Evolutionary conservation across 139 green algal genomes (phyloP).

Genomic region (Chlorella sp.): DNA sequence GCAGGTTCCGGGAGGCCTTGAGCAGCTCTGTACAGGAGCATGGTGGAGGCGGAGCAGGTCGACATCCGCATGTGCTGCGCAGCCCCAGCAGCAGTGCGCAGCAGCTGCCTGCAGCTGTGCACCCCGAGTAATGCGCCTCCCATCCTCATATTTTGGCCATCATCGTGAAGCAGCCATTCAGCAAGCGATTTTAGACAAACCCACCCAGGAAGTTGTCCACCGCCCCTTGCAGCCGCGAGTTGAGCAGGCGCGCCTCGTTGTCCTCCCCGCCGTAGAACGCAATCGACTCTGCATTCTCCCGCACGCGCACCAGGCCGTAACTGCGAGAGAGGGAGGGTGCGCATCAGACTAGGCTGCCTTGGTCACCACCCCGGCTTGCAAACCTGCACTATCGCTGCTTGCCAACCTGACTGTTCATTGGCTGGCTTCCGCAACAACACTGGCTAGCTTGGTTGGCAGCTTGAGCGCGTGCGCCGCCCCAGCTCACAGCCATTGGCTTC

Average conservation of each 20-base stretch:
- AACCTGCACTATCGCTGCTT: too few species aligned
- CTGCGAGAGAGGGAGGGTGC: conserved; percentile 21
- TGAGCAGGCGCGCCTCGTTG: conserved; percentile 59
- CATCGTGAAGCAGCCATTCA: not conserved
- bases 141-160: too few species aligned
- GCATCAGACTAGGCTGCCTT: not conserved
- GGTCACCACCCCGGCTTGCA: too few species aligned
- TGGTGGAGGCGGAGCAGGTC: conserved; percentile 25
- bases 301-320: conserved; percentile 88
- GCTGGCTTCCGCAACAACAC: too few species aligned
- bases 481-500: too few species aligned
- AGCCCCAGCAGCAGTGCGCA: too few species aligned
- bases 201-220: conserved; percentile 77
- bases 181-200: not conserved
- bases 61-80: too few species aligned
- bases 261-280: conserved; percentile 92
- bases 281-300: conserved; percentile 96
- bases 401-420: too few species aligned
- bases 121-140: too few species aligned
- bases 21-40: conserved; percentile 67
- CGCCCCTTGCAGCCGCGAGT: conserved; percentile 62
- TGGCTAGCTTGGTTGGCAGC: not conserved
- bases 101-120: too few species aligned
- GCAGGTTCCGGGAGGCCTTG: conserved; percentile 85
- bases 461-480: not conserved